phyloP scores from a whole-genome alignment of 31 red algal genomes.

The Asparagopsis taxiformis region DNA sequence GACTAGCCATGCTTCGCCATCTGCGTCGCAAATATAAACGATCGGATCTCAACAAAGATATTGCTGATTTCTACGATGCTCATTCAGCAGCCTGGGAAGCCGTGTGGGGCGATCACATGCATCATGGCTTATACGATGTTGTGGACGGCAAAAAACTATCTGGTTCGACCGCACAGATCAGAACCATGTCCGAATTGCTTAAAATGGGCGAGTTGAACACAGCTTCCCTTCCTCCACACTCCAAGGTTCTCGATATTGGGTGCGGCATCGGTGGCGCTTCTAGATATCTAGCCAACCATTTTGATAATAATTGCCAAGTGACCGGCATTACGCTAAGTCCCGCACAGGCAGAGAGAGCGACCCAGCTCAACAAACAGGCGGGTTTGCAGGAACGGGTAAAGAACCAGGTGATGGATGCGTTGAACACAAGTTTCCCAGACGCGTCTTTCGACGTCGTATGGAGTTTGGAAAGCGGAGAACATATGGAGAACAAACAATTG shows the following conservation, averaged over 20 bases:
- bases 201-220: slow-evolving; percentile 32
- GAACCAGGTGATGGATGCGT: slow-evolving; percentile 65
- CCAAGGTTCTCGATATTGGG: slow-evolving; percentile 84
- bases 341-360: slow-evolving; percentile 78
- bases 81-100: slow-evolving; percentile 84
- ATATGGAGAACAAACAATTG: slow-evolving; percentile 88
- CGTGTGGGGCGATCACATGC: slow-evolving; percentile 98
- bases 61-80: slow-evolving; percentile 85
- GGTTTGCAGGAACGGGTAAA: slow-evolving; percentile 52
- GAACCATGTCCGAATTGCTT: slow-evolving; percentile 81
- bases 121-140: slow-evolving; percentile 89
- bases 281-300: slow-evolving; percentile 80
- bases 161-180: slow-evolving; percentile 68
- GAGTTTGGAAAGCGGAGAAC: slow-evolving; percentile 90
- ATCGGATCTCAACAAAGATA: slow-evolving; percentile 62
- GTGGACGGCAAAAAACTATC: slow-evolving; percentile 33
- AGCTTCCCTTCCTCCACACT: slow-evolving; percentile 6
- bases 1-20: slow-evolving; percentile 25
- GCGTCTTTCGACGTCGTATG: slow-evolving; percentile 85
- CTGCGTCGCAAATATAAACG: slow-evolving; percentile 28
- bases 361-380: slow-evolving; percentile 51
- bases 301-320: slow-evolving; percentile 56
- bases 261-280: slow-evolving; percentile 96
- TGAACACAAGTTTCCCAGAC: slow-evolving; percentile 66
- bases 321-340: slow-evolving; percentile 82